Evolutionary conservation across 164 flowering plant genomes (phyloP).

Genomic region (Umbellularia californica): DNA sequence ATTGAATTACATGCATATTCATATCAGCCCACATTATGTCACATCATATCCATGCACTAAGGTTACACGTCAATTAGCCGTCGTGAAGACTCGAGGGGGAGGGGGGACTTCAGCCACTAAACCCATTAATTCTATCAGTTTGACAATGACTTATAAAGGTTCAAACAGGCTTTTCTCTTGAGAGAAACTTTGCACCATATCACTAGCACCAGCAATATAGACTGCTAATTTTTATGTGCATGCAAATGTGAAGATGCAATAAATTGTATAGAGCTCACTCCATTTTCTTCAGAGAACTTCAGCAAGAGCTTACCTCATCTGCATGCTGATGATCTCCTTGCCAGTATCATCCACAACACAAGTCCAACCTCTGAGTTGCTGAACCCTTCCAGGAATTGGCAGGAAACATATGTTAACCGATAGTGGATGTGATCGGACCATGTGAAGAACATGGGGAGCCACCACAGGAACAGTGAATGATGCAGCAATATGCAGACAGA

Average conservation of each 20-base stretch:
- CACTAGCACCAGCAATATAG: not conserved
- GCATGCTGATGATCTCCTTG: constrained; percentile 57
- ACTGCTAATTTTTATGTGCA: not conserved
- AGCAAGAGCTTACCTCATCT: constrained; percentile 59
- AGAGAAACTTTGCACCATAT: not conserved
- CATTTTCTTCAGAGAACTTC: not conserved
- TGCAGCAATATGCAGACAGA: constrained; percentile 53
- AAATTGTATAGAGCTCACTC: not conserved
- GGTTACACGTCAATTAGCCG: not conserved
- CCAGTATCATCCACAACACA: constrained; percentile 49
- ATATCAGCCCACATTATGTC: not conserved
- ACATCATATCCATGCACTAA: not conserved
- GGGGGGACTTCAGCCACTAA: not conserved
- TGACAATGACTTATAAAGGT: not conserved
- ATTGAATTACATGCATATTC: not conserved
- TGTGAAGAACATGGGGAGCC: constrained; percentile 45
- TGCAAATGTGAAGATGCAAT: not conserved
- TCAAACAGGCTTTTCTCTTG: not conserved
- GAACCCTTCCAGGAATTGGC: constrained; percentile 40
- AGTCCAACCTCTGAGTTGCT: constrained; percentile 45
- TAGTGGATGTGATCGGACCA: constrained; percentile 44
- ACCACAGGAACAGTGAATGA: constrained; percentile 60
- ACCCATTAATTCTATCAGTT: not conserved
- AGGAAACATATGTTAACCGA: constrained; percentile 46
- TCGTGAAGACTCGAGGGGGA: not conserved